Base-by-base conservation (phyloP, 2,329 filamentous ascomycete species). In the Apiospora saccharicola region DNA sequence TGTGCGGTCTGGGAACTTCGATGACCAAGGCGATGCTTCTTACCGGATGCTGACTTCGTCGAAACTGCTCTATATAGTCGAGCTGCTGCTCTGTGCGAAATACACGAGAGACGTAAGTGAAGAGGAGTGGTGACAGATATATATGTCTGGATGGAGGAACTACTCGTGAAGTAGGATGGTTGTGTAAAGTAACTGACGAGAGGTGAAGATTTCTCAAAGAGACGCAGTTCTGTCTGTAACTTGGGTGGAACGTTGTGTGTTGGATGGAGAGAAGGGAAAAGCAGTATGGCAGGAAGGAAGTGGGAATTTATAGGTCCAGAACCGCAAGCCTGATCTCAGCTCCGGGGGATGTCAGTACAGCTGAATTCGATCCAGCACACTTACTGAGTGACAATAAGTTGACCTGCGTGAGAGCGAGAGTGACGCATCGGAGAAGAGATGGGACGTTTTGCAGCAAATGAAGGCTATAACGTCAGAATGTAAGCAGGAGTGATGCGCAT, bases 371-470 rank as follows among this genome's bases (percentile, higher is more conserved):
- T 64, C 22, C 57, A 64, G 16, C 13, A 4, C 22, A 64, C 30
- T 10, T 41, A n/a, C 57, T 64, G 57, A n/a, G 12, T 49, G 46
- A 49, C 30, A 41, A 64, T 64, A n/a, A 12, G n/a, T 13, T 34
- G 22, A n/a, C 22, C 34, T 41, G 57, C 34, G 34, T 41, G 57
- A 64, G 10, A 41, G 57, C 24, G 57, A 64, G 10, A 24, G 19
- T 64, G 34, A 64, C 57, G 34, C 30, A 64, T 13, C 19, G 24
- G 16, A 64, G 19, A 24, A 64, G 10, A 64, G 30, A 64, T 64
- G 34, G 22, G 57, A 64, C 57, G 57, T 61, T 37, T 26, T 61
- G 34, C 70, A 64, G 47, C 16, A 49, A 74, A 4, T 61, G 22
- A 46, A 68, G 57, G 41, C 43, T 49, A 44, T 37, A 49, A n/a